Evolutionary conservation across 306 rosid genomes (phyloP).

Genomic region (Amphicarpaea edgeworthii): DNA sequence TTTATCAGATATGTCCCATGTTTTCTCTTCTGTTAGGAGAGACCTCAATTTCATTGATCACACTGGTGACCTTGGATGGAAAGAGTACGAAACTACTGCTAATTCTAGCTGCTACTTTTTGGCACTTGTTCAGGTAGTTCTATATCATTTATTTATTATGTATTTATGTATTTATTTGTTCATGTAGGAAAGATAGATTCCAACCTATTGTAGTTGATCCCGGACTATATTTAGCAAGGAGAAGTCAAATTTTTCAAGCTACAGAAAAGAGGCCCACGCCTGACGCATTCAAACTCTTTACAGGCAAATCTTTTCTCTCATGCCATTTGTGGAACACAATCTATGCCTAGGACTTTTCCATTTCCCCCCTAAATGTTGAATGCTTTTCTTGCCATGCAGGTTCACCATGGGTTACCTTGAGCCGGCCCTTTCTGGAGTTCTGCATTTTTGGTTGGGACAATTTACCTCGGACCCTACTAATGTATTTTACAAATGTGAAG

Average conservation of each 20-base stretch:
- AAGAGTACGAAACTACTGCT: slow-evolving; percentile 69
- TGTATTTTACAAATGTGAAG: slow-evolving; percentile 90
- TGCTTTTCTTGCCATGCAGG: slow-evolving; percentile 67
- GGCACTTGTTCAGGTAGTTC: slow-evolving; percentile 22
- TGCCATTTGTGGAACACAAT: slow-evolving; percentile 30
- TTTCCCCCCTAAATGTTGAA: not conserved
- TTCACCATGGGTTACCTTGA: slow-evolving; percentile 90
- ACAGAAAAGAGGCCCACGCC: slow-evolving; percentile 85
- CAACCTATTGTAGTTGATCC: slow-evolving; percentile 92
- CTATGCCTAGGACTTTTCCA: not conserved
- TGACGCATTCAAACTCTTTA: slow-evolving; percentile 85
- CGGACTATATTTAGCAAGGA: slow-evolving; percentile 78
- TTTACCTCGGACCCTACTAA: slow-evolving; percentile 81
- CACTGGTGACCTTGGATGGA: slow-evolving; percentile 96
- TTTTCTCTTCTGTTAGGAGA: slow-evolving; percentile 80
- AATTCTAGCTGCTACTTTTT: slow-evolving; percentile 32
- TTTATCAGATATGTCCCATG: slow-evolving; percentile 85
- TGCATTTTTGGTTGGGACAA: slow-evolving; percentile 98
- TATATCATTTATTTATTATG: slow-evolving; percentile 41
- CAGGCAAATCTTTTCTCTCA: slow-evolving; percentile 65
- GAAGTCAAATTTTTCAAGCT: slow-evolving; percentile 94
- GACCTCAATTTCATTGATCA: slow-evolving; percentile 91
- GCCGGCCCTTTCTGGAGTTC: slow-evolving; percentile 82
- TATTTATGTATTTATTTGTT: slow-evolving; percentile 33
- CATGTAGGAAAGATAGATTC: slow-evolving; percentile 73